Conservation (phyloP, 371 early-diverging fungal genomes). For the Phascolomyces articulosus region DNA sequence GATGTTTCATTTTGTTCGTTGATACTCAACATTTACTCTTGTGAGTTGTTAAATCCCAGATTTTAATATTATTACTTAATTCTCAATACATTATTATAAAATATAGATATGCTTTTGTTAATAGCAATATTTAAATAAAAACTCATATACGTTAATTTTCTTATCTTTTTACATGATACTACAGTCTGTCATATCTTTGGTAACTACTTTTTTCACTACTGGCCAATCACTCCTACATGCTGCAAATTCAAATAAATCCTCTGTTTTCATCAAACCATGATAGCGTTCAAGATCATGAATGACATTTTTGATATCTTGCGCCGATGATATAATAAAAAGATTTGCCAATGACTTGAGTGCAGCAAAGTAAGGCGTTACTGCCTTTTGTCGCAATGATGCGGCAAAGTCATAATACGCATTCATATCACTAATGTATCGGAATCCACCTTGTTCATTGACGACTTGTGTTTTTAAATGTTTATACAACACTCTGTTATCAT, state of each 20-base stretch:
- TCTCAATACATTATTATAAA: no score
- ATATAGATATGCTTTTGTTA: no score
- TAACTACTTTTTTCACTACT: constrained; percentile 82
- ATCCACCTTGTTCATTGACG: constrained; percentile 81
- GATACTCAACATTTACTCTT: no score
- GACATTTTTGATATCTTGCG: constrained; percentile 79
- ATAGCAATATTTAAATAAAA: no score
- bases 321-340: constrained; percentile 85
- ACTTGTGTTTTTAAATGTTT: constrained; percentile 82
- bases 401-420: constrained; percentile 80
- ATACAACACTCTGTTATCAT: constrained; percentile 55
- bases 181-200: constrained; percentile 73
- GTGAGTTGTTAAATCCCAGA: no score
- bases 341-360: constrained; percentile 93
- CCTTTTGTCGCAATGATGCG: constrained; percentile 64
- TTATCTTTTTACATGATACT: constrained; percentile 53
- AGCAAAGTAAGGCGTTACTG: constrained; percentile 77
- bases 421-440: constrained; percentile 86
- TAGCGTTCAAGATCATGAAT: constrained; percentile 87
- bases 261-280: constrained; percentile 81
- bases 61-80: no score
- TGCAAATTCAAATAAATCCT: constrained; percentile 93
- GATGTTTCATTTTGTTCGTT: no score
- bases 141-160: no score
- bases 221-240: constrained; percentile 88